Evolutionary conservation across 345 rosid species (phyloP).

Genomic region (Lagerstroemia speciosa): DNA sequence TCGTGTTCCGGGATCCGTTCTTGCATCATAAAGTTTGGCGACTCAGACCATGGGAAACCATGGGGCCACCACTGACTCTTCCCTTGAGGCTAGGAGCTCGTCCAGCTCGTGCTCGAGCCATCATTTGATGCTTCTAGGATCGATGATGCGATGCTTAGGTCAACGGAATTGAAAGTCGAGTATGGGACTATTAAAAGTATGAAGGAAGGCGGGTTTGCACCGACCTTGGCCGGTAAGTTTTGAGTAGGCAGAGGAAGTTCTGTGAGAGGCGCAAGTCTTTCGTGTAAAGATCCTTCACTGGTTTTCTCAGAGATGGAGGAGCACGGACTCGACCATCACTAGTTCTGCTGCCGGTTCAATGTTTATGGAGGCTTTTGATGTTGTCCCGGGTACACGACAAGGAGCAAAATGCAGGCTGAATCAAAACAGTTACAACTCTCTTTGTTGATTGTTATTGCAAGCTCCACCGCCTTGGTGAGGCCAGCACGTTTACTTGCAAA

Average conservation of each 20-base stretch:
- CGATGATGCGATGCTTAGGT: conserved; percentile 25
- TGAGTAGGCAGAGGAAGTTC: conserved; percentile 54
- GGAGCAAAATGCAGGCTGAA: conserved; percentile 62
- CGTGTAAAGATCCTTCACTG: conserved; percentile 77
- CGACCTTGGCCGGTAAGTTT: conserved; percentile 32
- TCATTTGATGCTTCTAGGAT: conserved; percentile 40
- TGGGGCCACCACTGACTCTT: conserved; percentile 70
- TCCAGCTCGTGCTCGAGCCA: conserved; percentile 42
- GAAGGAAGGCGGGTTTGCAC: too few relatives aligned
- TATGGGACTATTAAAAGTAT: conserved; percentile 21
- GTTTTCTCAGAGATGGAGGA: conserved; percentile 65
- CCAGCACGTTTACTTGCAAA: conserved; percentile 43
- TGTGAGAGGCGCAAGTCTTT: conserved; percentile 68
- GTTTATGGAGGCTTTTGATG: conserved; percentile 72
- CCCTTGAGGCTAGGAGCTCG: conserved; percentile 49
- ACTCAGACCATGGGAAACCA: conserved; percentile 65
- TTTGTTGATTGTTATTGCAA: conserved; percentile 85
- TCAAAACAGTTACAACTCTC: conserved; percentile 69
- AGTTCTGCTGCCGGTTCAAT: conserved; percentile 85
- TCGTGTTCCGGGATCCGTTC: conserved; percentile 31
- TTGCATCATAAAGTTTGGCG: conserved; percentile 54
- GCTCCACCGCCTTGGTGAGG: conserved; percentile 52
- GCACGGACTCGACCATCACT: conserved; percentile 53
- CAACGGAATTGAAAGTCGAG: conserved; percentile 27
- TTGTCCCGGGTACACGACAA: conserved; percentile 72